Percentiles rank a stretch among this genome's conserved stretches.
phyloP scores from a whole-genome alignment of 1,284 basidiomycete species.

The Gomphus bonarii region DNA sequence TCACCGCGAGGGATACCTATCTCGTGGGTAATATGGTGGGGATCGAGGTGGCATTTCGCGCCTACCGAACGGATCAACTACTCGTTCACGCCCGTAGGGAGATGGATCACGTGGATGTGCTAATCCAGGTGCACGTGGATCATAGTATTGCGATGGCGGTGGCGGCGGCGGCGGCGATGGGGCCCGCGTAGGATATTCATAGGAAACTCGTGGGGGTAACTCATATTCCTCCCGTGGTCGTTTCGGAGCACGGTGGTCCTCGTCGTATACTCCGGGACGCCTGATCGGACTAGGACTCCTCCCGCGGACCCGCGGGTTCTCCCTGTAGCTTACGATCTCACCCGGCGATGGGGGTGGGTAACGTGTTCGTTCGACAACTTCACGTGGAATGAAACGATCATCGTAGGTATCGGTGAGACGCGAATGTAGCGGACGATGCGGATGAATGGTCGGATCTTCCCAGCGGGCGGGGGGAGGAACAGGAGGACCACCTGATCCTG shows the following conservation, averaged over 20 bases:
- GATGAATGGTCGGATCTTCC: conserved; percentile 27
- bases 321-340: conserved; percentile 19
- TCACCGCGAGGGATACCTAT: conserved; percentile 7
- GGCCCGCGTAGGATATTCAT: neutral
- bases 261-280: conserved; percentile 23
- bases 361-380: conserved; percentile 24
- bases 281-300: conserved; percentile 28
- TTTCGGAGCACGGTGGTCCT: conserved; percentile 2
- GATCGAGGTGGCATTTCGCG: conserved; percentile 8
- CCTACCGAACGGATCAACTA: conserved; percentile 2
- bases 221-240: conserved; percentile 9
- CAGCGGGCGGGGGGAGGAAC: conserved; percentile 15
- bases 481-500: conserved; percentile 8
- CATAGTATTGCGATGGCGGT: conserved; percentile 1
- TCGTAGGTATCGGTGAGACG: conserved; percentile 22
- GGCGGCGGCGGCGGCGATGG: conserved; percentile 5
- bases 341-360: conserved; percentile 20
- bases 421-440: conserved; percentile 19
- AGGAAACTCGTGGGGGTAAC: neutral
- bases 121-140: neutral
- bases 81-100: conserved; percentile 6
- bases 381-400: conserved; percentile 17
- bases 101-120: conserved; percentile 7
- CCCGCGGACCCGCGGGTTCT: conserved; percentile 24
- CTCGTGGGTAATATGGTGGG: conserved; percentile 8